Evolutionary conservation across 2,329 filamentous ascomycete genomes (phyloP).

Genomic region (Amesomyces nigricolor): DNA sequence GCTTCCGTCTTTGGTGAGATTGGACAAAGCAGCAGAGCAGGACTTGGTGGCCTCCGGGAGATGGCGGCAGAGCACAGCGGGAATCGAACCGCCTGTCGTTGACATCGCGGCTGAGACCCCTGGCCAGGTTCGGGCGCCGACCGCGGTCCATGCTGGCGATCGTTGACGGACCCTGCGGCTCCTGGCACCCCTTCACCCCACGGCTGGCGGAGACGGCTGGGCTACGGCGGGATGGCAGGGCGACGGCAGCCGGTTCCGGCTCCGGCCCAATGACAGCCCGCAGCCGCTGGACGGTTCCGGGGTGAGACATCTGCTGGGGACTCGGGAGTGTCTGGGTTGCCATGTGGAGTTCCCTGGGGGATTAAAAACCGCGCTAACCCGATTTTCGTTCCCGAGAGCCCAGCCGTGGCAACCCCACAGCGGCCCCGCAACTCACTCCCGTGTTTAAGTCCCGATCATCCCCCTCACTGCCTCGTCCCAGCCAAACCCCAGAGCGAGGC

Average conservation of each 20-base stretch:
- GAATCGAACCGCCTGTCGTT: neutral
- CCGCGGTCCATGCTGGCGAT: neutral
- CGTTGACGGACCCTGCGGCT: neutral
- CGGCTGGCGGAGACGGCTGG: conserved; percentile 5
- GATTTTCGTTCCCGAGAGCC: conserved; percentile 13
- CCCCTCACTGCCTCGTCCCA: conserved; percentile 17
- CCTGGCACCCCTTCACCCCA: neutral
- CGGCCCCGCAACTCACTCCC: conserved; percentile 21
- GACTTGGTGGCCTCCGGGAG: too few relatives aligned
- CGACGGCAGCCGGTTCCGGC: neutral
- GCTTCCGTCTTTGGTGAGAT: too few relatives aligned
- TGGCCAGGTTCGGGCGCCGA: neutral
- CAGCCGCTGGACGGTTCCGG: too few relatives aligned
- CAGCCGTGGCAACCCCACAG: conserved; percentile 15
- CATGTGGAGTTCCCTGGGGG: neutral
- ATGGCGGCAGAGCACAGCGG: too few relatives aligned
- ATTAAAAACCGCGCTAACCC: neutral
- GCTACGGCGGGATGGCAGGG: neutral
- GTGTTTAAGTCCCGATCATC: conserved; percentile 26
- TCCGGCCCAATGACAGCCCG: conserved; percentile 3
- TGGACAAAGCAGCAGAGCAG: too few relatives aligned
- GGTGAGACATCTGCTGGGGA: neutral
- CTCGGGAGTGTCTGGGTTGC: neutral
- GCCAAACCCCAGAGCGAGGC: conserved; percentile 3
- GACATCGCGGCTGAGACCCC: conserved; percentile 8